Evolutionary conservation across 2,329 filamentous ascomycete species (phyloP).

Genomic region (Ophiostoma angusticollis): DNA sequence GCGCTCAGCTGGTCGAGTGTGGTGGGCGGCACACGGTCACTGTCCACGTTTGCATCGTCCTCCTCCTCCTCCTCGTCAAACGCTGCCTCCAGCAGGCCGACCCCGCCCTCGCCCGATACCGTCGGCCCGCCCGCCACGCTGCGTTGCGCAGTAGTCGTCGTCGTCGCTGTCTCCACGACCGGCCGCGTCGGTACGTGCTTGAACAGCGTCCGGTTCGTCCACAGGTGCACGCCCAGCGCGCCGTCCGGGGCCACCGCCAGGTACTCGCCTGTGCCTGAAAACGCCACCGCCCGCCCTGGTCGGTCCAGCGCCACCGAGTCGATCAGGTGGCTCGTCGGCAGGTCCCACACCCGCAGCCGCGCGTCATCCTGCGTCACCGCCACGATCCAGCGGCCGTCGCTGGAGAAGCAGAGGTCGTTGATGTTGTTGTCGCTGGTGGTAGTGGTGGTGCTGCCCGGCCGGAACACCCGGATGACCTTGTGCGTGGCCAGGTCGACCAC

Average conservation of each 20-base stretch:
- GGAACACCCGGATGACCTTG: constrained; percentile 84
- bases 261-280: constrained; percentile 84
- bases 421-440: constrained; percentile 26
- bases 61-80: constrained; percentile 43
- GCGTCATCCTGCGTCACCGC: constrained; percentile 74
- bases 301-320: constrained; percentile 74
- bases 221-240: constrained; percentile 79
- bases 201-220: constrained; percentile 90
- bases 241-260: constrained; percentile 79
- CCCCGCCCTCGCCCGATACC: constrained; percentile 69
- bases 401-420: constrained; percentile 79
- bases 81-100: constrained; percentile 62
- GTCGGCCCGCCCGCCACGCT: constrained; percentile 49
- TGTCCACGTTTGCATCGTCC: constrained; percentile 29
- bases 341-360: constrained; percentile 78
- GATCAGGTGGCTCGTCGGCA: constrained; percentile 89
- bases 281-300: constrained; percentile 71
- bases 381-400: constrained; percentile 86
- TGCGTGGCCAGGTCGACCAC: constrained; percentile 84
- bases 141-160: not conserved
- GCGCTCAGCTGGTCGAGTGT: constrained; percentile 64
- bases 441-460: constrained; percentile 45
- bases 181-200: constrained; percentile 76
- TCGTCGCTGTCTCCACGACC: constrained; percentile 47
- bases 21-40: constrained; percentile 41